A percentile compares a stretch with the other conserved stretches of the same genome.
Evolutionary conservation across 129 eudicot genomes (phyloP).

Genomic region (Flaveria linearis): DNA sequence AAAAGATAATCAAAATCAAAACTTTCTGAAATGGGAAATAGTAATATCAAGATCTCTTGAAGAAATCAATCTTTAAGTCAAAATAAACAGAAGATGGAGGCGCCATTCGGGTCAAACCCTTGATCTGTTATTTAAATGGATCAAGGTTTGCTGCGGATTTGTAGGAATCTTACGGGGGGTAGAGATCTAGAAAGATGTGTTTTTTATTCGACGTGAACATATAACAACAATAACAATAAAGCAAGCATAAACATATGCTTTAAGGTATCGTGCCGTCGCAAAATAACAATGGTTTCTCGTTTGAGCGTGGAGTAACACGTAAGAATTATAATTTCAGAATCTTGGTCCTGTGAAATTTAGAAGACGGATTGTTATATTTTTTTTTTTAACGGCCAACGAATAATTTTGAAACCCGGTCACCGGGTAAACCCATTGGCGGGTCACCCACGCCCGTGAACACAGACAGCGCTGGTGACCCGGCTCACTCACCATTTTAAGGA

Average conservation of each 20-base stretch:
- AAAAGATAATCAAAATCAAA: slow-evolving; percentile 6
- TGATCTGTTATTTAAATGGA: slow-evolving; percentile 29
- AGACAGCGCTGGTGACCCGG: too few relatives aligned
- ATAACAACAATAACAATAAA: slow-evolving; percentile 25
- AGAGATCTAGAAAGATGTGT: slow-evolving; percentile 19
- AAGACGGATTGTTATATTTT: too few relatives aligned
- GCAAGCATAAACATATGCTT: slow-evolving; percentile 20
- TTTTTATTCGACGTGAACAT: slow-evolving; percentile 19
- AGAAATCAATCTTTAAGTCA: slow-evolving; percentile 28
- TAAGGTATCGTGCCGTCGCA: slow-evolving; percentile 23
- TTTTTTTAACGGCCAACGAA: too few relatives aligned
- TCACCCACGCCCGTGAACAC: too few relatives aligned
- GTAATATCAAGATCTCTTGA: slow-evolving; percentile 23
- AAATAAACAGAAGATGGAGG: slow-evolving; percentile 13
- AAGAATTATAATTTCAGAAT: background rate
- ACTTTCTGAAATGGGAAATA: slow-evolving; percentile 18
- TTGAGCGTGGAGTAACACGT: background rate
- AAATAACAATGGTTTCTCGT: background rate
- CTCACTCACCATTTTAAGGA: too few relatives aligned
- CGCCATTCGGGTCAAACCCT: slow-evolving; percentile 34
- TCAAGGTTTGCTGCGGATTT: slow-evolving; percentile 34
- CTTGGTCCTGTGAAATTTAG: background rate
- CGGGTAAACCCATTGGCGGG: too few relatives aligned
- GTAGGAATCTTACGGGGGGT: slow-evolving; percentile 22
- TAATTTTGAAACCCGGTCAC: too few relatives aligned